Evolutionary conservation across 2,329 filamentous ascomycete genomes (phyloP), one percentile per base, ranked within the genome.

Genomic region (Fusarium metavorans): DNA sequence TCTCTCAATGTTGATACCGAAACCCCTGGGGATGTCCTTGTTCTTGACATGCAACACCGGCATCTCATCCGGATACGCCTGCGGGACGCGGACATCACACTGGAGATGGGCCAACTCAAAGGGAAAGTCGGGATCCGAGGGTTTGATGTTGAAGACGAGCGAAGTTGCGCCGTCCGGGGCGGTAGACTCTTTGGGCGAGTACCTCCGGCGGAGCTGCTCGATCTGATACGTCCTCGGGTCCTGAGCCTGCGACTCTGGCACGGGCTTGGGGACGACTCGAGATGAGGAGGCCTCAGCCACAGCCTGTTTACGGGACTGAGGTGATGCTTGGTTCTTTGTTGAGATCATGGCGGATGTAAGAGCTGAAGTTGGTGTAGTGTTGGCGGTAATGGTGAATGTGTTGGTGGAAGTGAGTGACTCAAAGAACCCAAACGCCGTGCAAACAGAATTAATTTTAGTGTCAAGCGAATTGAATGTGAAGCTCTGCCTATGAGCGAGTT

Each of bases 111-210:
- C 88, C 79, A 96, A 85, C 71, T 95, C 93, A 81, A 94, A 96
- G 1, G 94, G 93, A 77, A 97, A 96, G 79, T 97, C 94, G 0
- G 94, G 94, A 80, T 97, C 94, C 7, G 94, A 95, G 6, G 94
- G 94, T 14, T 83, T 84, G 71, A 97, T 83, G 61, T 86, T 89
- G 81, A 96, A 94, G 11, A 85, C 83, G 43, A 95, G 82, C 18
- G 88, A 87, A 0, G 89, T 90, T 4, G 86, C 86, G 58, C 88
- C 87, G 69, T 88, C 82, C 8, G 81, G 79, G 4, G 85, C 77
- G 16, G 78, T 83, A 13, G 83, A 82, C 70, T 88, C 85, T 58
- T 82, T 84, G 8, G 88, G 85, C 2, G 84, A 85, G 81, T 91
- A 96, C 37, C 94, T 89, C 72, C 90, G 89, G 77, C 90, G 88